These are phyloP conservation scores for Platanthera guangdongensis DNA, from an alignment of 106 monocot species.

Conservation along the genomic window DNA sequence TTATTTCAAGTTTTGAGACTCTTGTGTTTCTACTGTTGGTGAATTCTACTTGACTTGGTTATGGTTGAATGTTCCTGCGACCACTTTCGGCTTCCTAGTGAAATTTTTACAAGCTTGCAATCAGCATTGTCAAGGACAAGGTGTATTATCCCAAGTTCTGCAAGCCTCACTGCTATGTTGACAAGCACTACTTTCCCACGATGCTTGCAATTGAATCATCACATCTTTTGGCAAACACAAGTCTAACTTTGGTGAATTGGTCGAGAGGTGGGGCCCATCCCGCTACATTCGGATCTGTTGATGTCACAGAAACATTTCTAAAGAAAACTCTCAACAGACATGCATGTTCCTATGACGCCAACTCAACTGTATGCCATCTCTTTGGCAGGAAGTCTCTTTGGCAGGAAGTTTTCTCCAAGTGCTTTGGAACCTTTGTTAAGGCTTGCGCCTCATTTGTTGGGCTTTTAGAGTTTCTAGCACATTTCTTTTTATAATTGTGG, in stretches of 20 bases:
- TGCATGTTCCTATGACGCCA: slow-evolving; percentile 1
- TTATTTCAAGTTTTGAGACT: no score
- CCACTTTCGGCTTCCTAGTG: no score
- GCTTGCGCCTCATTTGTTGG: slow-evolving; percentile 9
- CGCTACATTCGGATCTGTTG: slow-evolving; percentile 9
- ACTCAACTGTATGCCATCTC: slow-evolving; percentile 12
- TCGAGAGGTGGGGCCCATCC: slow-evolving; percentile 21
- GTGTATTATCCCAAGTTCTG: slow-evolving; percentile 14
- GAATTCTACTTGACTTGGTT: no score
- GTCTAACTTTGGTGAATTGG: slow-evolving; percentile 15
- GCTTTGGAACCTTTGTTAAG: slow-evolving; percentile 13
- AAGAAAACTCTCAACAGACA: neutral
- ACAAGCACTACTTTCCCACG: slow-evolving; percentile 19
- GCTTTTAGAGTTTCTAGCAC: neutral
- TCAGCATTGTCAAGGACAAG: slow-evolving; percentile 3
- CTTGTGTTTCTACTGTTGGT: no score
- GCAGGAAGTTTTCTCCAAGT: slow-evolving; percentile 18
- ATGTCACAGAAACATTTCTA: slow-evolving; percentile 10
- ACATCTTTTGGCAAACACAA: slow-evolving; percentile 14
- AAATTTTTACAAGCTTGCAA: neutral
- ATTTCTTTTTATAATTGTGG: no score
- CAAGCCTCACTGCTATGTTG: slow-evolving; percentile 17
- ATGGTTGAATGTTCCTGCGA: no score
- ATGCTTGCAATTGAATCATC: slow-evolving; percentile 15
- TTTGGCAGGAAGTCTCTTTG: slow-evolving; percentile 20